A percentile compares a stretch with the other conserved stretches of the same genome.
Evolutionary conservation across 129 eudicot species (phyloP).

Genomic region (Lactuca sativa): DNA sequence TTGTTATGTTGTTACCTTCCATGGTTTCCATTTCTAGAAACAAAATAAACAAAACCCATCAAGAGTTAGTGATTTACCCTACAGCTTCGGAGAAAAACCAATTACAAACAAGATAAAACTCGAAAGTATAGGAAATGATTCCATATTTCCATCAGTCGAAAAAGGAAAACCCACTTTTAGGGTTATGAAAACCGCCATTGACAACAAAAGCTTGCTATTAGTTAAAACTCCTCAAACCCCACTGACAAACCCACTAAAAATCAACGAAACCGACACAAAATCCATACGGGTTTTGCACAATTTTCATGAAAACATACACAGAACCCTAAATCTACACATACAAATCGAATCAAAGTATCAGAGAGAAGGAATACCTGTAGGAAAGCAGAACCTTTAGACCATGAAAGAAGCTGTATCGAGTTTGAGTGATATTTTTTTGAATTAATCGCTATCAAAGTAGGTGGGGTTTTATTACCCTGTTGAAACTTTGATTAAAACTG

Average conservation of each 20-base stretch:
- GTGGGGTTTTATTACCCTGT: slow-evolving; percentile 17
- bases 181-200: slow-evolving; percentile 34
- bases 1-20: slow-evolving; percentile 20
- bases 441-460: slow-evolving; percentile 25
- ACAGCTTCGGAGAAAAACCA: not conserved
- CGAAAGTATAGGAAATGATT: slow-evolving; percentile 1
- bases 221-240: slow-evolving; percentile 10
- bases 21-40: slow-evolving; percentile 34
- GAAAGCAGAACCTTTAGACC: slow-evolving; percentile 21
- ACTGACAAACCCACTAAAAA: slow-evolving; percentile 22
- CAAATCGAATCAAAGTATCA: not conserved
- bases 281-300: slow-evolving; percentile 26
- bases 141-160: slow-evolving; percentile 15
- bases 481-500: slow-evolving; percentile 4
- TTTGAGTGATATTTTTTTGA: not conserved
- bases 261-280: slow-evolving; percentile 3
- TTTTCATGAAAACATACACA: not conserved
- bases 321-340: slow-evolving; percentile 17
- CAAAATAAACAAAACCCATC: not conserved
- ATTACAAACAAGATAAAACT: not conserved
- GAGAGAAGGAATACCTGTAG: slow-evolving; percentile 25
- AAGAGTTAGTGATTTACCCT: slow-evolving; percentile 9
- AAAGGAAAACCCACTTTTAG: slow-evolving; percentile 23
- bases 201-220: slow-evolving; percentile 15
- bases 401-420: slow-evolving; percentile 15